Percentiles rank a stretch among this genome's conserved stretches.
Conservation (phyloP, 202 grass and related monocot species). For the Schoenoplectus triqueter region DNA sequence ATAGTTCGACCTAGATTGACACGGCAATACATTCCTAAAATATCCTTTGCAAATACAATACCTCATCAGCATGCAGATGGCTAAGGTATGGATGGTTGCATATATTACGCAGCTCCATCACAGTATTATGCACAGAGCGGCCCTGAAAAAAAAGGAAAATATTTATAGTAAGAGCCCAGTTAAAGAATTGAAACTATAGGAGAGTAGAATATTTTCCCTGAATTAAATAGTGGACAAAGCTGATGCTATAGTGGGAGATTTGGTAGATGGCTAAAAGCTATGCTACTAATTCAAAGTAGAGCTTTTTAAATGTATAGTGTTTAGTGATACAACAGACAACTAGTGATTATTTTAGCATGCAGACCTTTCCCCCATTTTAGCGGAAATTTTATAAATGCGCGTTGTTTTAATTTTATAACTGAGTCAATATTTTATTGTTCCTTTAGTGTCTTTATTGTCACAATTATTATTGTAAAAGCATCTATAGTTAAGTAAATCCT, state of each 20-base stretch:
- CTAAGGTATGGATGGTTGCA: conserved; percentile 99
- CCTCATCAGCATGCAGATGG: conserved; percentile 94
- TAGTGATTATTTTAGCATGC: neutral
- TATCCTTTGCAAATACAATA: conserved; percentile 40
- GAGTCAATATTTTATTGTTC: conserved; percentile 20
- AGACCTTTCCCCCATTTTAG: neutral
- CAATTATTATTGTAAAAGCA: neutral
- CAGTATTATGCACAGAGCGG: conserved; percentile 91
- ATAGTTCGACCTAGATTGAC: neutral
- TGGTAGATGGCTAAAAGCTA: neutral
- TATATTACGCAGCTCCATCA: conserved; percentile 99
- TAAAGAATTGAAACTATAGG: conserved; percentile 37
- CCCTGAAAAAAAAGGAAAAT: conserved; percentile 52
- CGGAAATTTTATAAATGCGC: neutral
- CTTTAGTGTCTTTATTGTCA: conserved; percentile 9
- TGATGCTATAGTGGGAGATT: neutral
- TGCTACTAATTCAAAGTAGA: neutral
- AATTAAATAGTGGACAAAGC: neutral
- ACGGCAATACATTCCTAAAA: neutral
- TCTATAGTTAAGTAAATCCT: neutral
- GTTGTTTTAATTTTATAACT: neutral
- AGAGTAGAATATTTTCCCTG: conserved; percentile 37
- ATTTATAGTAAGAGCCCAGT: conserved; percentile 34
- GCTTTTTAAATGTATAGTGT: neutral
- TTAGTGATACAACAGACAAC: neutral